Evolutionary conservation across 202 grass and related monocot species (phyloP).

Genomic region (Elaeis oleifera): DNA sequence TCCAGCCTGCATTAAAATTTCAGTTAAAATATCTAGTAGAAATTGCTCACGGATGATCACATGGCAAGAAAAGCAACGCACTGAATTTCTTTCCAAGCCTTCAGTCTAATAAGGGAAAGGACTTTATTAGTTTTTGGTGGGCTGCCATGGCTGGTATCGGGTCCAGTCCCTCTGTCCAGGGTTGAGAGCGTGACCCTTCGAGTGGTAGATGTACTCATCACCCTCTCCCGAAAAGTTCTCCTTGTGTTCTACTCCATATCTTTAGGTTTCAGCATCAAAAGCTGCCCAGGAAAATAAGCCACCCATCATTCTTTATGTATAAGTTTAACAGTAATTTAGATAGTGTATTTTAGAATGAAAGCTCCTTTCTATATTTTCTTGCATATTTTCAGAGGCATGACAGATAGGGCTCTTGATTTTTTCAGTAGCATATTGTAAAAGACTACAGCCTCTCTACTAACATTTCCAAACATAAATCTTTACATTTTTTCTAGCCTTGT

Average conservation of each 20-base stretch:
- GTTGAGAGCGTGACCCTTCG: conserved; percentile 83
- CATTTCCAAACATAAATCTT: neutral
- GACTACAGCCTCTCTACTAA: neutral
- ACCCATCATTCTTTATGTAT: neutral
- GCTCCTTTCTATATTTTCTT: too few relatives aligned
- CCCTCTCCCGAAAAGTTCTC: conserved; percentile 83
- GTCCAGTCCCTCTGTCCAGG: conserved; percentile 77
- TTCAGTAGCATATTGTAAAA: neutral
- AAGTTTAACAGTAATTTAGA: neutral
- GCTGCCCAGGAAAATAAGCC: conserved; percentile 20
- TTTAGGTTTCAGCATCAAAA: conserved; percentile 63
- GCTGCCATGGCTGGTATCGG: conserved; percentile 81
- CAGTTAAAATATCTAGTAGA: too few relatives aligned
- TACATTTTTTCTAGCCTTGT: too few relatives aligned
- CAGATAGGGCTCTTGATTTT: too few relatives aligned
- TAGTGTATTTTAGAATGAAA: too few relatives aligned
- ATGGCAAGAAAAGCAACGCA: too few relatives aligned
- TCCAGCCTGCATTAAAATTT: too few relatives aligned
- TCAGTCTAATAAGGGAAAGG: too few relatives aligned
- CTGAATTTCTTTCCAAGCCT: too few relatives aligned
- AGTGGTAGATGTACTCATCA: conserved; percentile 79
- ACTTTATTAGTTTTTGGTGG: conserved; percentile 18
- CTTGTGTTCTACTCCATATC: conserved; percentile 65
- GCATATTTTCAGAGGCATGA: too few relatives aligned
- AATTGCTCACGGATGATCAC: too few relatives aligned